Conservation (phyloP, 306 rosid species). For the Prosopis cineraria region DNA sequence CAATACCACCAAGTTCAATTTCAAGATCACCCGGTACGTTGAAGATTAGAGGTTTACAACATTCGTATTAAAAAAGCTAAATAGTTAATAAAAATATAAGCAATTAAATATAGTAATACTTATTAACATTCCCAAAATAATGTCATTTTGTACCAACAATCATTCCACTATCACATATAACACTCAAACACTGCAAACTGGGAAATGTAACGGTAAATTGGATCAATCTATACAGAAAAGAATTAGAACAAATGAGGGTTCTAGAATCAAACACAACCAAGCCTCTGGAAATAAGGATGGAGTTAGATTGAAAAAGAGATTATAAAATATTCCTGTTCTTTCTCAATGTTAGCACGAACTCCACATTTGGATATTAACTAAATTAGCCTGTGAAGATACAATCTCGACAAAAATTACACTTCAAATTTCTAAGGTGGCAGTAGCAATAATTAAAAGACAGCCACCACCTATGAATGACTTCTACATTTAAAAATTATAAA, state of each 20-base stretch:
- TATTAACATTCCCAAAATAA: not conserved
- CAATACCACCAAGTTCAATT: not conserved
- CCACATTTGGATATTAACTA: conserved; percentile 53
- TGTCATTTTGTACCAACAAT: not conserved
- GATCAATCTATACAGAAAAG: conserved; percentile 13
- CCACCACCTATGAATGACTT: conserved; percentile 74
- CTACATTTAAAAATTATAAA: conserved; percentile 58
- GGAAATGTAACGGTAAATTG: not conserved
- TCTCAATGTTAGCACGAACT: conserved; percentile 54
- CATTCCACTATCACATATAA: not conserved
- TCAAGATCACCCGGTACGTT: not conserved
- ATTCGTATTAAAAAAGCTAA: too few species aligned
- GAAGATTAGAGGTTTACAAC: not conserved
- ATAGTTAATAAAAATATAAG: too few species aligned
- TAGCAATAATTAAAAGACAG: conserved; percentile 82
- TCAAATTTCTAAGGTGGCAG: conserved; percentile 70
- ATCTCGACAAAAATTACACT: conserved; percentile 65
- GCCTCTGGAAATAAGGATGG: conserved; percentile 31
- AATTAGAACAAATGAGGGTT: not conserved
- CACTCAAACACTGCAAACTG: not conserved
- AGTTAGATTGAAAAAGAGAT: conserved; percentile 47
- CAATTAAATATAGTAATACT: too few species aligned
- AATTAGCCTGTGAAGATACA: conserved; percentile 65
- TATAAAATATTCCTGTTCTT: conserved; percentile 46
- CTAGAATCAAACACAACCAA: conserved; percentile 16